A percentile compares a stretch with the other conserved stretches of the same genome.
Evolutionary conservation across 139 green algal genomes (phyloP).

Genomic region (Chlorella vulgaris): DNA sequence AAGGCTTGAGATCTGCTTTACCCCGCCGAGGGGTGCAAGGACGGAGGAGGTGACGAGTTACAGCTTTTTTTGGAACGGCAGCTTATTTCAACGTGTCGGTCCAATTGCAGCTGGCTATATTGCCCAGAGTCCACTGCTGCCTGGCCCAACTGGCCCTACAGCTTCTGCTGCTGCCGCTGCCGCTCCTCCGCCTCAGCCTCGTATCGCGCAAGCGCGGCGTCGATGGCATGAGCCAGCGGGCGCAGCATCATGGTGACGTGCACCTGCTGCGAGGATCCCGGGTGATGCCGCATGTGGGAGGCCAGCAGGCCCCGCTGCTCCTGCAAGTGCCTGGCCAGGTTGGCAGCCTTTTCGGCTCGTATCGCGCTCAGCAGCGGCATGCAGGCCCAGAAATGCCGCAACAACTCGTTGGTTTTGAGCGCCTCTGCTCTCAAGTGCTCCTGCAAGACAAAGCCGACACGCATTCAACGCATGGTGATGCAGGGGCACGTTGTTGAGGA

Average conservation of each 20-base stretch:
- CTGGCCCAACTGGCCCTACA: too few relatives aligned
- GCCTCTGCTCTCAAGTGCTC: conserved; percentile 43
- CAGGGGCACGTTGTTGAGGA: neutral
- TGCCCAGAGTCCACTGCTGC: too few relatives aligned
- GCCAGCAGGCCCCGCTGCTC: conserved; percentile 44
- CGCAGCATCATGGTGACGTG: conserved; percentile 38
- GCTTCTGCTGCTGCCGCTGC: conserved; percentile 4
- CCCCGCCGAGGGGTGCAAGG: too few relatives aligned
- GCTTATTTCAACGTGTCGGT: too few relatives aligned
- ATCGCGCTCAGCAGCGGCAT: conserved; percentile 47
- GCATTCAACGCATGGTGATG: neutral
- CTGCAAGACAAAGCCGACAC: neutral
- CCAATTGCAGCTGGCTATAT: too few relatives aligned
- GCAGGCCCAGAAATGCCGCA: conserved; percentile 76
- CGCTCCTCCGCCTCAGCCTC: conserved; percentile 22
- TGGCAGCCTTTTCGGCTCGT: conserved; percentile 44
- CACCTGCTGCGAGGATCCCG: conserved; percentile 34
- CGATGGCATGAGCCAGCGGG: conserved; percentile 37
- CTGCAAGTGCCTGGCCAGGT: conserved; percentile 46
- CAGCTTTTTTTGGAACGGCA: too few relatives aligned
- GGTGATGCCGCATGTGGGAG: conserved; percentile 1
- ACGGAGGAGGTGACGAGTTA: too few relatives aligned
- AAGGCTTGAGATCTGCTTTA: too few relatives aligned
- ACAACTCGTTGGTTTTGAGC: conserved; percentile 73
- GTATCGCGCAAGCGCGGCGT: conserved; percentile 34